Evolutionary conservation across 2,329 filamentous ascomycete species (phyloP).

Genomic region (Chaetomium globosum): DNA sequence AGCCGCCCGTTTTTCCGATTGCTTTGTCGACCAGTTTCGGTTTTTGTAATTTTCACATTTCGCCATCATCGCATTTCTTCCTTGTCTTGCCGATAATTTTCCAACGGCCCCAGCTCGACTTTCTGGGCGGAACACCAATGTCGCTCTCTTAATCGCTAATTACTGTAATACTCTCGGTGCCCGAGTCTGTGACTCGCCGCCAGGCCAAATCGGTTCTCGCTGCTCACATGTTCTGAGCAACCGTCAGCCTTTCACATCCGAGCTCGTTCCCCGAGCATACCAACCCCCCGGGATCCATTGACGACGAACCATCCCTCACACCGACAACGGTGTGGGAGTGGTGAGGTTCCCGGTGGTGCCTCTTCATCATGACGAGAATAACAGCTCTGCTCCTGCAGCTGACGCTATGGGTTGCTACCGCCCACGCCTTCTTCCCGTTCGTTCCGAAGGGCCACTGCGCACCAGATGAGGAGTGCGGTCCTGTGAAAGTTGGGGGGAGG

Average conservation of each 20-base stretch:
- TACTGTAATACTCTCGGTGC: constrained; percentile 35
- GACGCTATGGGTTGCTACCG: constrained; percentile 51
- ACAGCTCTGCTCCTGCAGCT: constrained; percentile 48
- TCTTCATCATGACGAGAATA: constrained; percentile 48
- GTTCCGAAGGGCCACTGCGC: constrained; percentile 40
- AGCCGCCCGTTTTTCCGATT: constrained; percentile 13
- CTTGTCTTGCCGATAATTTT: neutral
- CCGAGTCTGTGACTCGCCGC: constrained; percentile 37
- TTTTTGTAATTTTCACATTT: constrained; percentile 10
- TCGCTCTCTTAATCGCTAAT: constrained; percentile 40
- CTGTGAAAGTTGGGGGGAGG: constrained; percentile 19
- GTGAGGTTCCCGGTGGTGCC: constrained; percentile 30
- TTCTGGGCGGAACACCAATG: constrained; percentile 29
- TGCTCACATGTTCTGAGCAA: constrained; percentile 24
- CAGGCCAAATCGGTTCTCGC: constrained; percentile 11
- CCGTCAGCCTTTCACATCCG: constrained; percentile 20
- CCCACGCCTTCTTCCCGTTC: constrained; percentile 54
- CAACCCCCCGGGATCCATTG: constrained; percentile 20
- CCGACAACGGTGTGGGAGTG: constrained; percentile 34
- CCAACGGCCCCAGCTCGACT: neutral
- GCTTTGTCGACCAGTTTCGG: constrained; percentile 20
- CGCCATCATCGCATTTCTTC: constrained; percentile 13
- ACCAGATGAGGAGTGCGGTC: constrained; percentile 27
- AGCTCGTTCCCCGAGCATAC: constrained; percentile 6
- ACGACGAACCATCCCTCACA: constrained; percentile 24